Evolutionary conservation across 768 basidiomycete species (phyloP).

Genomic region (Agrocybe pediades): DNA sequence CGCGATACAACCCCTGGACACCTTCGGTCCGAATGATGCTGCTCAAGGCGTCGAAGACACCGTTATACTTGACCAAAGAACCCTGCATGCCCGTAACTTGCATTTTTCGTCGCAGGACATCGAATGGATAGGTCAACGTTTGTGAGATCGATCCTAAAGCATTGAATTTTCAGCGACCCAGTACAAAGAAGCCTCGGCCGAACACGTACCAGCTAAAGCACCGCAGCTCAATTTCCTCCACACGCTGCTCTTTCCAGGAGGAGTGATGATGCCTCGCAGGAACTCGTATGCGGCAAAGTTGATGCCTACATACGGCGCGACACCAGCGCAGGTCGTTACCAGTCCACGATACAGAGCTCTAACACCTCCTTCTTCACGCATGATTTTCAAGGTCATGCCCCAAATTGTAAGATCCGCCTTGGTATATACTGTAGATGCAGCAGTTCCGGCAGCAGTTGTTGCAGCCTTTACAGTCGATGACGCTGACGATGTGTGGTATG

Average conservation of each 20-base stretch:
- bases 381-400: conserved; percentile 90
- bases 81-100: conserved; percentile 84
- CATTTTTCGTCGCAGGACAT: conserved; percentile 94
- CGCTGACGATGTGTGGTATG: conserved; percentile 57
- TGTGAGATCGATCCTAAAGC: conserved; percentile 83
- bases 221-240: conserved; percentile 80
- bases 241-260: conserved; percentile 75
- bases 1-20: conserved; percentile 74
- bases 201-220: conserved; percentile 72
- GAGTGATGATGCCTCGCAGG: conserved; percentile 71
- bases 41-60: conserved; percentile 77
- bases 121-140: conserved; percentile 94
- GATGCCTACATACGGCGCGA: conserved; percentile 88
- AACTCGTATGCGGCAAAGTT: conserved; percentile 96
- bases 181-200: background rate
- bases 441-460: conserved; percentile 1
- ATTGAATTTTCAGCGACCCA: background rate
- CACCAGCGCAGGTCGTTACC: conserved; percentile 82
- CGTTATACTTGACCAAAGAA: conserved; percentile 68
- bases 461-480: conserved; percentile 16
- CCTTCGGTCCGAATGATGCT: conserved; percentile 78
- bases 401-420: conserved; percentile 67
- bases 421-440: conserved; percentile 39
- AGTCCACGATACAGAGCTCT: conserved; percentile 86
- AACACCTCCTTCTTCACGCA: conserved; percentile 90